Evolutionary conservation across 148 eudicot species (phyloP).

Genomic region (Heliamphora exappendiculata): DNA sequence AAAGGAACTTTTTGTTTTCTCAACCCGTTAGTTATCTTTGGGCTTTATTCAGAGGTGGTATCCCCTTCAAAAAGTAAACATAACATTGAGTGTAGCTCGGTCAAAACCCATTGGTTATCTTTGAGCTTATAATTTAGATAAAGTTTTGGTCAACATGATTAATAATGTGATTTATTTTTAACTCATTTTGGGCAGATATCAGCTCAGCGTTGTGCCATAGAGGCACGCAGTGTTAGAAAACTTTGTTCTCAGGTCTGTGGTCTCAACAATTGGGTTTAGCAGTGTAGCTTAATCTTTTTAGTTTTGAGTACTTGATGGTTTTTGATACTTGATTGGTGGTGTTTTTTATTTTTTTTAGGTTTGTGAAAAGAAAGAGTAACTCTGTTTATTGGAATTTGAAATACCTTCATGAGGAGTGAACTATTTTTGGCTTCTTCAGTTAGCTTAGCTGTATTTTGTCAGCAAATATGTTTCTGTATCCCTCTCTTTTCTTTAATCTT

Average conservation of each 20-base stretch:
- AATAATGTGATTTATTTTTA: too few relatives aligned
- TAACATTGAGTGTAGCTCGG: too few relatives aligned
- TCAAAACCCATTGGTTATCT: too few relatives aligned
- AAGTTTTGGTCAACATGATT: too few relatives aligned
- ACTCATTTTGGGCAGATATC: conserved; percentile 97
- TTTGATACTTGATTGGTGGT: not conserved
- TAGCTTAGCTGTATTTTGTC: not conserved
- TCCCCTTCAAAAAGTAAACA: too few relatives aligned
- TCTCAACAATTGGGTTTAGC: conserved; percentile 5
- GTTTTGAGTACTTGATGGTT: not conserved
- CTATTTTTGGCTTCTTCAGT: not conserved
- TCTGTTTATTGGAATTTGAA: not conserved
- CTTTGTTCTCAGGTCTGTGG: conserved; percentile 60
- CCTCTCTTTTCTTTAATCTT: too few relatives aligned
- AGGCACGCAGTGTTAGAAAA: conserved; percentile 67
- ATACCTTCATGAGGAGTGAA: not conserved
- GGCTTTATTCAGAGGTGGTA: too few relatives aligned
- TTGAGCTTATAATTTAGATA: too few relatives aligned
- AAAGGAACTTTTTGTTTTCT: too few relatives aligned
- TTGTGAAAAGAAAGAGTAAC: not conserved
- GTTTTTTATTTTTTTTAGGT: not conserved
- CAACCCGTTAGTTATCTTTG: too few relatives aligned
- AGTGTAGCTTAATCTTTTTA: not conserved
- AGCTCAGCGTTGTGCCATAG: conserved; percentile 94
- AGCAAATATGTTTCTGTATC: not conserved